Base-by-base conservation (phyloP, 352 stramenopile species). In the Globisporangium alternatum region DNA sequence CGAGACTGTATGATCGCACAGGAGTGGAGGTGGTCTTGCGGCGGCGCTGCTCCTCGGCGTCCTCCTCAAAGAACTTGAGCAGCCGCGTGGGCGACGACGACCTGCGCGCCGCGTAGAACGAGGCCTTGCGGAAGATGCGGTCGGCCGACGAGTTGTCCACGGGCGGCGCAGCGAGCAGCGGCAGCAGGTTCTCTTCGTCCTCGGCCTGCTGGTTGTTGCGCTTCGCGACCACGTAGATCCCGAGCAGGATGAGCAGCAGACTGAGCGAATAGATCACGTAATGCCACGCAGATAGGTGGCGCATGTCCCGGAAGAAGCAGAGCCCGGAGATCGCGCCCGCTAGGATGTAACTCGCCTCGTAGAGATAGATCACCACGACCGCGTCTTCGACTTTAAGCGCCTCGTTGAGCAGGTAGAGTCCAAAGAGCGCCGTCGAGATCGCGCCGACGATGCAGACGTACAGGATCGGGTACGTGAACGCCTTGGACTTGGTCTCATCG, bases 231-330 rank as follows among this genome's bases (percentile, higher is more conserved):
- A 91, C 66, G 66, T 88, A 89, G 41, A 93, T 91, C 0, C 85
- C 85, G 17, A 89, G 28, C 31, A 93, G 56, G 66, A 93, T 93
- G 33, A 89, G 62, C 62, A 75, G 55, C 22, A 93, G 70, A 62
- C 85, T 91, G 3, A 90, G 66, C 12, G 80, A 86, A 48, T 93
- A 93, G 9, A 91, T 71, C 31, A 88, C 71, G 65, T 88, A 91
- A 60, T 90, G 82, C 82, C 83, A 90, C 7, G 71, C 58, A 30
- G 71, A 69, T 37, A 92, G 57, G 53, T 83, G 59, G 12, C 77
- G 77, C 85, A 94, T 92, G 66, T 94, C 85, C 25, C 76, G 72
- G 63, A 94, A 94, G 69, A 94, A 92, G 59, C 83, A 90, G 10
- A 94, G 68, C 0, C 85, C 85, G 1, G 85, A 94, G 67, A 94